Evolutionary conservation across 495 filamentous ascomycete genomes (phyloP).

Genomic region (Aspergillus olivimuriae): DNA sequence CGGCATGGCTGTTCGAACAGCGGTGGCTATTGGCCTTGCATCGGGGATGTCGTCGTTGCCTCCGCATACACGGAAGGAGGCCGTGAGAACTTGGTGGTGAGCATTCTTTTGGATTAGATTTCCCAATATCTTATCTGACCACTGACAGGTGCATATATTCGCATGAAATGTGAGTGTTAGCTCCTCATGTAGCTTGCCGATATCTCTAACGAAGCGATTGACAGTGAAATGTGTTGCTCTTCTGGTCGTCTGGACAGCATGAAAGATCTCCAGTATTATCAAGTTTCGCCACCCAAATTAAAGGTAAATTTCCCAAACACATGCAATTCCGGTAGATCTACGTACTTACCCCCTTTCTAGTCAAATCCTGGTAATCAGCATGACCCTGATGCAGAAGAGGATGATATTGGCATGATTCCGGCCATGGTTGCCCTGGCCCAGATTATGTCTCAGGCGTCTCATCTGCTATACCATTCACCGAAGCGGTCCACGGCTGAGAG

Average conservation of each 20-base stretch:
- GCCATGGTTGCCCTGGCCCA: constrained; percentile 20
- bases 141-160: constrained; percentile 16
- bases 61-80: constrained; percentile 12
- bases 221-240: constrained; percentile 27
- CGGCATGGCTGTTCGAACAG: constrained; percentile 22
- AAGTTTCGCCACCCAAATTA: constrained; percentile 17
- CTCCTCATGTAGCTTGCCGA: neutral
- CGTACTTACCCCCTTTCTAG: neutral
- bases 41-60: constrained; percentile 20
- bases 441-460: constrained; percentile 24
- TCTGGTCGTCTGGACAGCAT: constrained; percentile 25
- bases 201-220: neutral
- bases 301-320: constrained; percentile 5
- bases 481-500: constrained; percentile 14
- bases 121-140: constrained; percentile 1
- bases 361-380: neutral
- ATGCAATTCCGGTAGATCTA: neutral
- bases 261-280: constrained; percentile 22
- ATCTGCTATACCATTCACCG: constrained; percentile 21
- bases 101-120: neutral
- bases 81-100: constrained; percentile 22
- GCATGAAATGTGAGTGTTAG: constrained; percentile 20
- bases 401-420: constrained; percentile 23
- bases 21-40: constrained; percentile 19
- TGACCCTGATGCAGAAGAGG: constrained; percentile 20